Conservation (phyloP, 148 eudicot species). For the Chenopodium berlandieri region DNA sequence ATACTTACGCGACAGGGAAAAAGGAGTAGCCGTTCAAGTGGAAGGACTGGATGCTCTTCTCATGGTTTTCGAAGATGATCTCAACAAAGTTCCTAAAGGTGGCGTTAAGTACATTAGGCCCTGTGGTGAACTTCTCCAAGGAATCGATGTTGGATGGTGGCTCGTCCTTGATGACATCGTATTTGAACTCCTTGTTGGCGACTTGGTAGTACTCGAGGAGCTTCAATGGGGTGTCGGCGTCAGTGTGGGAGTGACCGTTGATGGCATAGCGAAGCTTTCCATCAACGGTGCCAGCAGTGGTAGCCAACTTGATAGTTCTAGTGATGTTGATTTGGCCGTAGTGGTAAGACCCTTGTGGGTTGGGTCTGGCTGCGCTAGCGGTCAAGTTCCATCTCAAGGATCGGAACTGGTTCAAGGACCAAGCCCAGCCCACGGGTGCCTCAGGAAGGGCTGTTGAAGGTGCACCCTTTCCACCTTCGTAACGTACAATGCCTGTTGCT, state of each 20-base stretch:
- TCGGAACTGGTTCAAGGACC: slow-evolving; percentile 75
- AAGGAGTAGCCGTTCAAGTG: slow-evolving; percentile 53
- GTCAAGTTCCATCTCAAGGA: slow-evolving; percentile 70
- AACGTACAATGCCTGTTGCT: slow-evolving; percentile 39
- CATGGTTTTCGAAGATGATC: slow-evolving; percentile 53
- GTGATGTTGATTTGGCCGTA: slow-evolving; percentile 66
- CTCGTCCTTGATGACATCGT: slow-evolving; percentile 37
- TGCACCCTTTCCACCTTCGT: slow-evolving; percentile 36
- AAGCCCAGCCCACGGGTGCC: slow-evolving; percentile 49
- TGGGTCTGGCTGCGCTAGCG: slow-evolving; percentile 76
- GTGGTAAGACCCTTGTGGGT: slow-evolving; percentile 76
- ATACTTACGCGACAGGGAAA: slow-evolving; percentile 49
- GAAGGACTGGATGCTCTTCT: slow-evolving; percentile 45
- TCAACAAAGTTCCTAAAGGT: slow-evolving; percentile 43
- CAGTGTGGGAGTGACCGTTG: slow-evolving; percentile 55
- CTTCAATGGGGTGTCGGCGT: slow-evolving; percentile 56
- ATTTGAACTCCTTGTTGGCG: slow-evolving; percentile 45
- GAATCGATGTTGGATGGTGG: slow-evolving; percentile 32
- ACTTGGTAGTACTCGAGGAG: slow-evolving; percentile 52
- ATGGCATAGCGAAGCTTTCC: slow-evolving; percentile 67
- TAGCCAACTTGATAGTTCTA: slow-evolving; percentile 60
- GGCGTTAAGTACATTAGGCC: slow-evolving; percentile 34
- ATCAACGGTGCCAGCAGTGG: slow-evolving; percentile 33
- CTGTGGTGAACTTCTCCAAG: slow-evolving; percentile 18
- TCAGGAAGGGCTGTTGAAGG: slow-evolving; percentile 48